Percentiles rank a stretch among this genome's conserved stretches.
Evolutionary conservation across 371 early-diverging fungal species (phyloP).

Genomic region (Apophysomyces elegans): DNA sequence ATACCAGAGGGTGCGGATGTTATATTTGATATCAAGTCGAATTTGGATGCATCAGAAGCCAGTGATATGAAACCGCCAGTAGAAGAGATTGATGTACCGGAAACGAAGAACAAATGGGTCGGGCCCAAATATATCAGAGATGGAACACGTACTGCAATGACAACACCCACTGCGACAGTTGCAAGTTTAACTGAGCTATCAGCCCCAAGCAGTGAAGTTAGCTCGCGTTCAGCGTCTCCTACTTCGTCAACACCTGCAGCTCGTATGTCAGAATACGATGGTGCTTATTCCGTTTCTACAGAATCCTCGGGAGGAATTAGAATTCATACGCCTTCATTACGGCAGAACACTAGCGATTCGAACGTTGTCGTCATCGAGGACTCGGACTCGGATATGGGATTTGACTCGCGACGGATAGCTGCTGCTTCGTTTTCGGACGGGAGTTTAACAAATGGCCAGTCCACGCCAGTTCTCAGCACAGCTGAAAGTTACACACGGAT

Average conservation of each 20-base stretch:
- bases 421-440: not conserved
- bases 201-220: conserved; percentile 54
- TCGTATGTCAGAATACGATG: conserved; percentile 19
- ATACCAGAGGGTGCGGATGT: conserved; percentile 79
- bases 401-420: not conserved
- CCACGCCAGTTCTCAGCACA: conserved; percentile 4
- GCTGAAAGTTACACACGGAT: conserved; percentile 63
- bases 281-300: not conserved
- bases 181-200: conserved; percentile 56
- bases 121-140: conserved; percentile 22
- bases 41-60: conserved; percentile 17
- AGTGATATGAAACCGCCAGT: conserved; percentile 2
- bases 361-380: not conserved
- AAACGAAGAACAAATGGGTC: conserved; percentile 7
- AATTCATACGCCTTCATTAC: conserved; percentile 15
- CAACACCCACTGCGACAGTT: conserved; percentile 27
- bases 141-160: conserved; percentile 20
- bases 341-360: not conserved
- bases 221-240: conserved; percentile 61
- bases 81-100: conserved; percentile 4
- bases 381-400: conserved; percentile 4
- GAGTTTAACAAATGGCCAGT: conserved; percentile 8
- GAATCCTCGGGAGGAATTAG: conserved; percentile 5
- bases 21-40: conserved; percentile 59
- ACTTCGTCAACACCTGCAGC: conserved; percentile 17